These are phyloP conservation scores for Cylindrodendrum hubeiense DNA, from an alignment of 2,329 filamentous ascomycete genomes.

Conservation along the genomic window DNA sequence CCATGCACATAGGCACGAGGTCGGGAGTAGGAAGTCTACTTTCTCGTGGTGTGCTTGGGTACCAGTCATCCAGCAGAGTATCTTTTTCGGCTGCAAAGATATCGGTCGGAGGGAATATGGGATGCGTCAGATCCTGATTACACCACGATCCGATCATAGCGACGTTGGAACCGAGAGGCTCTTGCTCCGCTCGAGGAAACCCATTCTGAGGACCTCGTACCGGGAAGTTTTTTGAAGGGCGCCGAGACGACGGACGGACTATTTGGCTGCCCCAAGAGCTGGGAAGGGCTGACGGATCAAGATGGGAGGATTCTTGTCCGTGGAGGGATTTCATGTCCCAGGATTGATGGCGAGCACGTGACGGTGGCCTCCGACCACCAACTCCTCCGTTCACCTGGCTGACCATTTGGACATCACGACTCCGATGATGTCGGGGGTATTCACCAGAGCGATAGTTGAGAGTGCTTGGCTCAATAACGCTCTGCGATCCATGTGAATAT, in stretches of 20 bases:
- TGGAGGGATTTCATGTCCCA: slow-evolving; percentile 3
- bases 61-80: slow-evolving; percentile 21
- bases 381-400: slow-evolving; percentile 6
- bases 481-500: background rate
- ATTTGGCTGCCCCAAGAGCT: slow-evolving; percentile 8
- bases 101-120: background rate
- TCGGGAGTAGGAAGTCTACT: slow-evolving; percentile 39
- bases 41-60: slow-evolving; percentile 31
- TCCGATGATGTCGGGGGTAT: background rate
- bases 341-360: slow-evolving; percentile 15
- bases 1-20: slow-evolving; percentile 35
- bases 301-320: background rate
- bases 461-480: background rate
- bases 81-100: slow-evolving; percentile 6
- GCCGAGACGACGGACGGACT: slow-evolving; percentile 12
- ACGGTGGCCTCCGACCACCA: slow-evolving; percentile 2
- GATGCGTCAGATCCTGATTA: background rate
- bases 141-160: slow-evolving; percentile 39
- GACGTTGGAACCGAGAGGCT: background rate
- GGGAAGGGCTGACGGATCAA: background rate
- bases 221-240: background rate
- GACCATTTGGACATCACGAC: background rate
- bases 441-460: background rate
- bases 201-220: background rate
- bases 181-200: background rate